Conservation (phyloP, 306 rosid genomes). For the Sicyos baderoa region DNA sequence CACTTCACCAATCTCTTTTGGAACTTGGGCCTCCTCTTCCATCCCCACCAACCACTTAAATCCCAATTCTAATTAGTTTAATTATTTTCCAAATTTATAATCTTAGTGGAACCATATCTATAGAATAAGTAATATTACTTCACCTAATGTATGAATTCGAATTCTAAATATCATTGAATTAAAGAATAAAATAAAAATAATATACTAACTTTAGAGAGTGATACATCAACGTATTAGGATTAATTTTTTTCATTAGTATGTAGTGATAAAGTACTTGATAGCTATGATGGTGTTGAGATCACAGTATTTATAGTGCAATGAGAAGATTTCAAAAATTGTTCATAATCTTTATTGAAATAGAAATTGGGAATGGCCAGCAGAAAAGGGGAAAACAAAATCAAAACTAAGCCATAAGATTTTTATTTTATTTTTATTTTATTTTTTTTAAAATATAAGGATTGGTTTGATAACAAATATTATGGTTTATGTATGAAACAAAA, state of each 20-base stretch:
- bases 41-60: conserved; percentile 21
- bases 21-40: conserved; percentile 87
- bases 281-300: background rate
- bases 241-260: background rate
- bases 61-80: background rate
- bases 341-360: background rate
- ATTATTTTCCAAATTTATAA: conserved; percentile 12
- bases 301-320: background rate
- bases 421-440: no score
- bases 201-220: background rate
- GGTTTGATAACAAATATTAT: background rate
- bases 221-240: background rate
- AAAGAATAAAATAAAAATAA: no score
- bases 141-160: no score
- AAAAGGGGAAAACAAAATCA: background rate
- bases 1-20: conserved; percentile 77
- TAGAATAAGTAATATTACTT: background rate
- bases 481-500: background rate
- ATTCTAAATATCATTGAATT: no score
- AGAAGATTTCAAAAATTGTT: background rate
- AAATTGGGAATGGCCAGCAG: background rate
- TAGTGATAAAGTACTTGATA: background rate
- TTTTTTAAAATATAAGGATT: background rate
- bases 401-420: no score
- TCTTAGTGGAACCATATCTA: conserved; percentile 10